A percentile compares a stretch with the other conserved stretches of the same genome.
Conservation (phyloP, 2,329 filamentous ascomycete species). For the Fusarium proliferatum region DNA sequence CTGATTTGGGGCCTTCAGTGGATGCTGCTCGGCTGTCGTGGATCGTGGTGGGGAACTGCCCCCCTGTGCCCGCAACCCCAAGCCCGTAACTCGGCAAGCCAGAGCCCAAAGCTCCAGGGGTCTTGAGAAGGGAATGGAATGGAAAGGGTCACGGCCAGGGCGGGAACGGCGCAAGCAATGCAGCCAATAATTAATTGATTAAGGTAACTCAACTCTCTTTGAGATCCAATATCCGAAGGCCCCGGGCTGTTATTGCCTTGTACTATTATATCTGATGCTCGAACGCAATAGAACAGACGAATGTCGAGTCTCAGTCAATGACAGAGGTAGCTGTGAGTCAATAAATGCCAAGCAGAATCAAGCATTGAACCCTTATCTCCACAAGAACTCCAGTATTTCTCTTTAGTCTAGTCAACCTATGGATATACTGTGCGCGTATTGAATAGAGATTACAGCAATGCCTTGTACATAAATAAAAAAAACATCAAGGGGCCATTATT, state of each 20-base stretch:
- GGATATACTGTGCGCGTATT: constrained; percentile 14
- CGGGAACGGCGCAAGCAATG: constrained; percentile 29
- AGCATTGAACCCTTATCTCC: constrained; percentile 32
- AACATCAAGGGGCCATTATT: background rate
- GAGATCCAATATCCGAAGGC: constrained; percentile 38
- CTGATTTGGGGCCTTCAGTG: constrained; percentile 1
- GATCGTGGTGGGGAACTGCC: constrained; percentile 23
- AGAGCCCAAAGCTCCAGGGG: constrained; percentile 11
- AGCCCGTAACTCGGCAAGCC: constrained; percentile 19
- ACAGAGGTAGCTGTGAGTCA: background rate
- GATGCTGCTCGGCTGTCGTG: constrained; percentile 21
- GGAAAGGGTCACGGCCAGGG: constrained; percentile 4
- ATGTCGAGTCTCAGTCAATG: background rate
- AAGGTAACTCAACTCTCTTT: constrained; percentile 4
- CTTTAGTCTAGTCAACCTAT: constrained; percentile 1
- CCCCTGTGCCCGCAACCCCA: constrained; percentile 37
- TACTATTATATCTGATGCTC: constrained; percentile 30
- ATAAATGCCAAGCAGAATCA: constrained; percentile 19
- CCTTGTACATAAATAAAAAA: constrained; percentile 3
- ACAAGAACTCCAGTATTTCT: constrained; percentile 21
- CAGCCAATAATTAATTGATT: constrained; percentile 19
- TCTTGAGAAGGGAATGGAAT: background rate
- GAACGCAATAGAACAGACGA: constrained; percentile 10
- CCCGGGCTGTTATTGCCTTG: constrained; percentile 19
- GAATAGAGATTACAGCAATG: constrained; percentile 9